A percentile compares a stretch with the other conserved stretches of the same genome.
phyloP scores from a whole-genome alignment of 2,329 filamentous ascomycete genomes.

The Colletotrichum salicis region DNA sequence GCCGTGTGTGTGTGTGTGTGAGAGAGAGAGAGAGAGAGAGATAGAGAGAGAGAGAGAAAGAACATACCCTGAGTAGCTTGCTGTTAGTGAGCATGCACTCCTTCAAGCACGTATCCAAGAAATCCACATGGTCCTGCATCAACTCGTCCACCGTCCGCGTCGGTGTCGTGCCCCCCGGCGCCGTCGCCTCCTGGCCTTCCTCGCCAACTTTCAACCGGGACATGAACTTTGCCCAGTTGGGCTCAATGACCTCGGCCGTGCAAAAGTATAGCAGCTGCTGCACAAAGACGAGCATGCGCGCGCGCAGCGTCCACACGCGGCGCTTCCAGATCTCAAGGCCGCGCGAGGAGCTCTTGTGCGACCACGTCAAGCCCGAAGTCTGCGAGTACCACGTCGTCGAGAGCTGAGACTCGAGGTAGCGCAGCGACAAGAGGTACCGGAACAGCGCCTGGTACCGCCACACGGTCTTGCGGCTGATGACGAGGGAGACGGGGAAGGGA shows the following conservation, averaged over 20 bases:
- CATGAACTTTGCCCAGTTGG: conserved; percentile 96
- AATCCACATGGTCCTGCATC: conserved; percentile 99
- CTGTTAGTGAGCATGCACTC: conserved; percentile 99
- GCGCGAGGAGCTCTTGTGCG: conserved; percentile 77
- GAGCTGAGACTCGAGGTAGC: conserved; percentile 88
- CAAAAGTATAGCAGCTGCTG: conserved; percentile 98
- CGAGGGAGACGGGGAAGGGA: conserved; percentile 93
- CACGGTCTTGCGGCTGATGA: conserved; percentile 96
- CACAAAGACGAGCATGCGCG: conserved; percentile 95
- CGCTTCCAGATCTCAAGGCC: conserved; percentile 92
- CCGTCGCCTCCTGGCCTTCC: conserved; percentile 41
- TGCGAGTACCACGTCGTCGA: conserved; percentile 92
- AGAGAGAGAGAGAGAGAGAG: neutral
- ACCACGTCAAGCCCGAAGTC: conserved; percentile 83
- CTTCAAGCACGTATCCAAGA: conserved; percentile 96
- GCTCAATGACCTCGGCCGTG: conserved; percentile 96
- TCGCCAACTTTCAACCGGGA: conserved; percentile 77
- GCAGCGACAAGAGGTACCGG: conserved; percentile 88
- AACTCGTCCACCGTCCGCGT: conserved; percentile 90
- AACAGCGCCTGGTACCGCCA: conserved; percentile 97
- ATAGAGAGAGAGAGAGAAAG: conserved; percentile 1
- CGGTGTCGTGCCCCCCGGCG: conserved; percentile 44
- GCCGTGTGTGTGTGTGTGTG: no score
- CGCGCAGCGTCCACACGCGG: conserved; percentile 88
- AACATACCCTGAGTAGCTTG: conserved; percentile 84